A percentile compares a stretch with the other conserved stretches of the same genome.
These are phyloP conservation scores for Penicillium cataractarum DNA, from an alignment of 495 filamentous ascomycete genomes.

Conservation along the genomic window DNA sequence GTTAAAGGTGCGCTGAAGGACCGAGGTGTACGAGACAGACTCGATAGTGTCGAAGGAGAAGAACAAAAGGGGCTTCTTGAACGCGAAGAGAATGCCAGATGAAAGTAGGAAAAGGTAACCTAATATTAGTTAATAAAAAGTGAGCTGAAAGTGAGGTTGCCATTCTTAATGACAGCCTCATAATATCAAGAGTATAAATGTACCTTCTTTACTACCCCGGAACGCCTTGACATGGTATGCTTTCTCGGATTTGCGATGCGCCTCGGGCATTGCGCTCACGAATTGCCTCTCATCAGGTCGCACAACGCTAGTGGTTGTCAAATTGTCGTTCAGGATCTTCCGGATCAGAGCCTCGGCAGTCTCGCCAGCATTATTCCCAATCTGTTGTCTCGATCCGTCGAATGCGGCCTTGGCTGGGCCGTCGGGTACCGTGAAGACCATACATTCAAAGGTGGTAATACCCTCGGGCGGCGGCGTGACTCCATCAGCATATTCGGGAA, in stretches of 20 bases:
- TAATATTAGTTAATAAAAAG: constrained; percentile 24
- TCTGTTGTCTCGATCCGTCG: constrained; percentile 40
- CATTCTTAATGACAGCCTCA: background rate
- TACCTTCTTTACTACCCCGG: constrained; percentile 90
- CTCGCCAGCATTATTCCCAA: constrained; percentile 54
- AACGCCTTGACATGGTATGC: constrained; percentile 92
- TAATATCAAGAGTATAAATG: background rate
- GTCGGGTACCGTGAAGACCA: constrained; percentile 82
- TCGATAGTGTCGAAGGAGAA: constrained; percentile 78
- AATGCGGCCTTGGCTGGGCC: constrained; percentile 65
- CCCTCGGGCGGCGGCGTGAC: constrained; percentile 49
- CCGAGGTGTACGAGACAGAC: constrained; percentile 83
- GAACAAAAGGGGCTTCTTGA: constrained; percentile 92
- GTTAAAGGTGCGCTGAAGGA: constrained; percentile 93
- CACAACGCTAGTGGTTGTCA: constrained; percentile 62
- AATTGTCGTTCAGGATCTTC: constrained; percentile 63
- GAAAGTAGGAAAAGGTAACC: constrained; percentile 90
- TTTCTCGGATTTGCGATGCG: constrained; percentile 86
- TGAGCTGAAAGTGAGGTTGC: background rate
- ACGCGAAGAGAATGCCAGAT: constrained; percentile 86
- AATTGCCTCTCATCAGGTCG: constrained; percentile 76
- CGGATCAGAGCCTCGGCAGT: constrained; percentile 66
- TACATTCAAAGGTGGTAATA: constrained; percentile 58
- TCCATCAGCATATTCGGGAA: constrained; percentile 65
- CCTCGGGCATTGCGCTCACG: constrained; percentile 72